A percentile compares a stretch with the other conserved stretches of the same genome.
These are phyloP conservation scores for Ochromonas danica DNA, from an alignment of 108 stramenopile species.

Conservation along the genomic window DNA sequence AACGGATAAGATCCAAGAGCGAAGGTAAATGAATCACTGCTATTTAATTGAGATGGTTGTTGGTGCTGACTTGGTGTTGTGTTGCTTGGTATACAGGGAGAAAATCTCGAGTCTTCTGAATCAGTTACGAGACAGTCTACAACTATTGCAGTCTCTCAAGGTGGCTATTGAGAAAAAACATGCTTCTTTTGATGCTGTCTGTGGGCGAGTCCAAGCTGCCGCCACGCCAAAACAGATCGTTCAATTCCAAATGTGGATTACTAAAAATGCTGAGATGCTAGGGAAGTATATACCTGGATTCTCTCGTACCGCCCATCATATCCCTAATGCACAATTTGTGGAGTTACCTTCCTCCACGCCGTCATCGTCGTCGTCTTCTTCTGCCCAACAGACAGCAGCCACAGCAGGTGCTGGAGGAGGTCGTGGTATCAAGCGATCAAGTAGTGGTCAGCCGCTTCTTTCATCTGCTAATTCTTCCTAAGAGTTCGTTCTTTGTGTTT, in stretches of 20 bases:
- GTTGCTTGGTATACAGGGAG: conserved; percentile 49
- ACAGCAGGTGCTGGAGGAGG: too few species aligned
- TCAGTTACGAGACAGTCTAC: conserved; percentile 7
- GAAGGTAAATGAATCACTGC: conserved; percentile 62
- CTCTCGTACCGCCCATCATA: conserved; percentile 6
- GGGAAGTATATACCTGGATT: conserved; percentile 1
- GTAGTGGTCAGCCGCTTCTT: too few species aligned
- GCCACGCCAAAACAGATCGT: conserved; percentile 69
- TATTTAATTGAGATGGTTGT: conserved; percentile 36
- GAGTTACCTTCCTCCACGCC: too few species aligned
- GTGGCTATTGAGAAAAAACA: conserved; percentile 67
- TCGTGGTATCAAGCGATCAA: too few species aligned
- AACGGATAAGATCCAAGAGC: conserved; percentile 63
- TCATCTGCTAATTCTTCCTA: too few species aligned
- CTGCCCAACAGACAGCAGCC: too few species aligned
- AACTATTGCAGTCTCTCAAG: conserved; percentile 43
- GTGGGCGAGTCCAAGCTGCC: conserved; percentile 70
- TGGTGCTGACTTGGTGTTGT: conserved; percentile 40
- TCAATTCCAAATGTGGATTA: conserved; percentile 72
- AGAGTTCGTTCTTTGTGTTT: too few species aligned
- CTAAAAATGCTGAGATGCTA: conserved; percentile 27
- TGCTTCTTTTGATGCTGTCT: conserved; percentile 67
- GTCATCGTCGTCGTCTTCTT: too few species aligned
- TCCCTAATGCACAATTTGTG: neutral
- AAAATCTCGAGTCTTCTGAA: neutral